Evolutionary conservation across 2,329 filamentous ascomycete species (phyloP).

Genomic region (Torrubiella hemipterigena): DNA sequence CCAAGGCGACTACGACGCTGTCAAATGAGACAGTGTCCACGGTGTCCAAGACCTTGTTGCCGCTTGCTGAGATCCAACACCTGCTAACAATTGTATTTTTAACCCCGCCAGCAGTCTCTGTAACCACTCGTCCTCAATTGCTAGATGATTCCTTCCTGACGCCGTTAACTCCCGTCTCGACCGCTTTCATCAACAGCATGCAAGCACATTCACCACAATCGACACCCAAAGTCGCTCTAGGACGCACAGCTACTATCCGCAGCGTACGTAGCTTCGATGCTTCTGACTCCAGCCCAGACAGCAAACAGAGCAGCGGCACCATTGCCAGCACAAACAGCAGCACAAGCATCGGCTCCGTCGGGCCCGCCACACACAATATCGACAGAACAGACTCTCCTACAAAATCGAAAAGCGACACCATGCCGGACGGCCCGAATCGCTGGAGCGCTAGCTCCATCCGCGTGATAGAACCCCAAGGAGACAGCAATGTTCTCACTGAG

Average conservation of each 20-base stretch:
- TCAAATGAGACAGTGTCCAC: too few species aligned
- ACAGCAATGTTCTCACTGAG: conserved; percentile 16
- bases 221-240: conserved; percentile 17
- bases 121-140: conserved; percentile 11
- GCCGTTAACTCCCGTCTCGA: conserved; percentile 25
- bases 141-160: conserved; percentile 18
- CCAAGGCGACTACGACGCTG: too few species aligned
- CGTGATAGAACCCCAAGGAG: conserved; percentile 17
- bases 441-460: conserved; percentile 19
- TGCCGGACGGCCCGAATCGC: conserved; percentile 15
- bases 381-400: conserved; percentile 20
- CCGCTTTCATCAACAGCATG: conserved; percentile 28
- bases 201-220: conserved; percentile 13
- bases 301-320: conserved; percentile 38
- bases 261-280: conserved; percentile 44
- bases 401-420: conserved; percentile 21
- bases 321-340: conserved; percentile 46
- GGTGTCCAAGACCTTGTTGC: too few species aligned
- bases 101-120: conserved; percentile 8
- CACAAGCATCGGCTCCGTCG: conserved; percentile 32
- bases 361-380: conserved; percentile 19
- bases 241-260: conserved; percentile 37
- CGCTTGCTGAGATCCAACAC: too few species aligned
- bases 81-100: too few species aligned
- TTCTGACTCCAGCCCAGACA: conserved; percentile 31